Conservation (phyloP, 192 early-diverging fungal genomes). For the Backusella sp. region DNA sequence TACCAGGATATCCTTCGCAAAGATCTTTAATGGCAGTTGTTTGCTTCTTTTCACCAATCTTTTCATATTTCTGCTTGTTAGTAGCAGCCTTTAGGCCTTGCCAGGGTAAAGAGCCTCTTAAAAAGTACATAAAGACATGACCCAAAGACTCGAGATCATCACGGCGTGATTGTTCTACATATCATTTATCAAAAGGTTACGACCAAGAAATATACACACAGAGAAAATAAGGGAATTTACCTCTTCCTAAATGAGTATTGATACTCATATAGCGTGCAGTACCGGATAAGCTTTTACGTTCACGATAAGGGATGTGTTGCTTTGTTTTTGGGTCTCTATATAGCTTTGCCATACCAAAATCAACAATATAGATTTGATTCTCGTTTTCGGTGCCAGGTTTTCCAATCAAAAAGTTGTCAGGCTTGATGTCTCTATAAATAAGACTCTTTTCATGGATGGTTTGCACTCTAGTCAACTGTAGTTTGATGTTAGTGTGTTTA, state of each 20-base stretch:
- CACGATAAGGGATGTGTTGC: conserved; percentile 96
- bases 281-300: conserved; percentile 92
- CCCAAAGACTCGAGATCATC: conserved; percentile 97
- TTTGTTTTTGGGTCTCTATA: conserved; percentile 96
- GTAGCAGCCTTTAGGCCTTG: conserved; percentile 97
- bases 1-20: conserved; percentile 85
- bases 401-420: conserved; percentile 97
- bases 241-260: conserved; percentile 95
- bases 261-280: conserved; percentile 99
- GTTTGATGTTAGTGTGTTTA: not conserved
- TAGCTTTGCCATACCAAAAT: conserved; percentile 99
- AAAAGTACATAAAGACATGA: conserved; percentile 98
- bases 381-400: conserved; percentile 60
- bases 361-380: conserved; percentile 85
- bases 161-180: conserved; percentile 96
- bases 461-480: conserved; percentile 75
- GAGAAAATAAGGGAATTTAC: conserved; percentile 33
- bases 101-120: conserved; percentile 93
- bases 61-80: conserved; percentile 99
- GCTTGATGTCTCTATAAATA: conserved; percentile 98
- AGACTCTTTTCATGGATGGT: conserved; percentile 93
- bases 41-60: conserved; percentile 99
- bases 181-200: not conserved
- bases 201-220: not conserved
- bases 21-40: conserved; percentile 85